phyloP scores from a whole-genome alignment of 2,329 filamentous ascomycete species.

The Harringtonia aguacate region DNA sequence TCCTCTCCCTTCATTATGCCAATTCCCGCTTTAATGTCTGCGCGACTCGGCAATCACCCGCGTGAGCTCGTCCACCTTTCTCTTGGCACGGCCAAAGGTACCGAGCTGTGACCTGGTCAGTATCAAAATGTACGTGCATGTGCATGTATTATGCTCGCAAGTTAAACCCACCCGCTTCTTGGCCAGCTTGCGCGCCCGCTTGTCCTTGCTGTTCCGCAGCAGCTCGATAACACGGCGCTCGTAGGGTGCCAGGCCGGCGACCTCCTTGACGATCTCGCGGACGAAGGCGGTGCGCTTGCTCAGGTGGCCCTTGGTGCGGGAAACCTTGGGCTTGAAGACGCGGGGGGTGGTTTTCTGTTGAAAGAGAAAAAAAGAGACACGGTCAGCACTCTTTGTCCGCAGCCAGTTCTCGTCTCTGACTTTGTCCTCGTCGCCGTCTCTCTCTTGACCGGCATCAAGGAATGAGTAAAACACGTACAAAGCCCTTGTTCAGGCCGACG shows the following conservation, averaged over 20 bases:
- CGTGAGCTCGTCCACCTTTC: slow-evolving; percentile 98
- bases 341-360: slow-evolving; percentile 71
- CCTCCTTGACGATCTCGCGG: slow-evolving; percentile 95
- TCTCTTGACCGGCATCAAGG: neutral
- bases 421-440: neutral
- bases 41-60: slow-evolving; percentile 95
- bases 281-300: slow-evolving; percentile 97
- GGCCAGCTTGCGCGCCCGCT: slow-evolving; percentile 96
- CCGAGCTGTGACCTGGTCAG: slow-evolving; percentile 80
- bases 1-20: neutral
- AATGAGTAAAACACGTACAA: slow-evolving; percentile 9
- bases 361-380: slow-evolving; percentile 24
- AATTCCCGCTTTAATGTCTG: slow-evolving; percentile 39
- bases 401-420: neutral
- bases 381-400: slow-evolving; percentile 26
- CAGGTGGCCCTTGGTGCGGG: slow-evolving; percentile 85
- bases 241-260: slow-evolving; percentile 87
- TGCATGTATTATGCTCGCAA: no score
- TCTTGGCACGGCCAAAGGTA: slow-evolving; percentile 97
- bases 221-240: slow-evolving; percentile 99
- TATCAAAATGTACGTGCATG: no score
- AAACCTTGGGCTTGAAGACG: slow-evolving; percentile 67
- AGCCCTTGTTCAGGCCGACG: slow-evolving; percentile 47
- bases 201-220: slow-evolving; percentile 98
- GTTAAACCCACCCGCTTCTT: slow-evolving; percentile 92